phyloP scores from a whole-genome alignment of 2,329 filamentous ascomycete genomes.

The Chalara sp. region DNA sequence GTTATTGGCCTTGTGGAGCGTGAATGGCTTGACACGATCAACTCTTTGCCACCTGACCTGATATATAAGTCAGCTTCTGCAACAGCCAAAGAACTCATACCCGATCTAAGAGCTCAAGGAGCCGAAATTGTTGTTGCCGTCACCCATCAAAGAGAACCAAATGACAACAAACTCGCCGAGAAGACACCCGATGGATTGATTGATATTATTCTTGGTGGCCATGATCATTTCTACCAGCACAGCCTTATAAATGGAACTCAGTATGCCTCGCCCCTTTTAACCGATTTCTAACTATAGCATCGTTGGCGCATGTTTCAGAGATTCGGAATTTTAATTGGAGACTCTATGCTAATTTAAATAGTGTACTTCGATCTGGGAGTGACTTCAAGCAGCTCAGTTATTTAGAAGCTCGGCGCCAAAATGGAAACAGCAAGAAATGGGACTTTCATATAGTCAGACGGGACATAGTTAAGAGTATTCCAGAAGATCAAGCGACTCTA shows the following conservation, averaged over 20 bases:
- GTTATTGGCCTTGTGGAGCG: constrained; percentile 12
- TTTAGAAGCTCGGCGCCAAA: constrained; percentile 7
- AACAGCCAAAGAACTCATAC: constrained; percentile 9
- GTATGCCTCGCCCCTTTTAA: too few species aligned
- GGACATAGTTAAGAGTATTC: constrained; percentile 6
- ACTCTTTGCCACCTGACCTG: constrained; percentile 8
- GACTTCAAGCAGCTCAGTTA: constrained; percentile 12
- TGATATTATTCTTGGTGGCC: constrained; percentile 10
- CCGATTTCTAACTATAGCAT: too few species aligned
- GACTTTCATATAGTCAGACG: constrained; percentile 8
- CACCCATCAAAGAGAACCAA: constrained; percentile 10
- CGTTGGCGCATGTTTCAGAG: too few species aligned
- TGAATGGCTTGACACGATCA: constrained; percentile 12
- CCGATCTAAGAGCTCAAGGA: constrained; percentile 8
- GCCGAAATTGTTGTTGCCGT: constrained; percentile 9
- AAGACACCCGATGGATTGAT: constrained; percentile 10
- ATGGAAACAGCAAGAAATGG: constrained; percentile 7
- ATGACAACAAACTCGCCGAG: constrained; percentile 10
- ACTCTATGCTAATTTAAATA: too few species aligned
- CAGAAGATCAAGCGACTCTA: neutral
- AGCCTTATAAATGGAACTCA: constrained; percentile 9
- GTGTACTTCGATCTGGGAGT: constrained; percentile 9
- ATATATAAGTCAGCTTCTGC: constrained; percentile 11
- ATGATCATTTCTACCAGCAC: constrained; percentile 10
- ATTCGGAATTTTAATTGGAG: too few species aligned